Evolutionary conservation across 1,284 basidiomycete genomes (phyloP), one percentile per base, ranked within the genome.

Genomic region (Malassezia vespertilionis): DNA sequence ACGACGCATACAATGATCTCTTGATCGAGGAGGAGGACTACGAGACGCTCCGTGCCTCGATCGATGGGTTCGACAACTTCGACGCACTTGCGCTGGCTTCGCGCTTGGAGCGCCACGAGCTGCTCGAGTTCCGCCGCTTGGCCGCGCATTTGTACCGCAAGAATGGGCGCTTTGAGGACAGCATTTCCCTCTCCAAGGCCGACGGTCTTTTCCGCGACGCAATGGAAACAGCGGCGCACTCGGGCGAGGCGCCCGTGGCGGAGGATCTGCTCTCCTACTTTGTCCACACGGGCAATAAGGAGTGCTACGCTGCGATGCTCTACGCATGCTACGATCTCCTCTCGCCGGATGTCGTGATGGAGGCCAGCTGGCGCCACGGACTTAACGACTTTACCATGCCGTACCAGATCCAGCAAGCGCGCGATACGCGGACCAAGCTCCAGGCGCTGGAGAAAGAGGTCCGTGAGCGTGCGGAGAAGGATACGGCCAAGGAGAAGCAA

Each of bases 1-100:
- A 97, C 69, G 88, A 93, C 58, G 90, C 90, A 4, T 95, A 91
- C 76, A 93, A 96, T 69, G 86, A 89, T 63, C 75, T 97, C 26
- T 76, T 97, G 45, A 96, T 97, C 55, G 93, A 99, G 72, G 93
- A 99, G 73, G 93, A 97, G 73, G 91, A 97, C 72, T 89, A 88
- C 75, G 88, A 91, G 72, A 95, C 90, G 1, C 78, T 97, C 8
- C 82, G 93, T 11, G 88, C 88, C 68, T 89, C 86, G 18, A 88
- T 97, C 55, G 90, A 96, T 73, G 88, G 86, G 71, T 90, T 91
- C 66, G 89, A 96, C 74, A 95, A 93, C 74, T 97, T 95, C 76
- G 87, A 97, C 74, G 86, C 86, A 54, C 81, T 90, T 57, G 79
- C 76, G 37, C 80, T 99, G 23, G 91, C 93, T 2, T 79, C 80